Evolutionary conservation across 345 rosid genomes (phyloP), one percentile per base, ranked within the genome.

Genomic region (Schrenkiella parvula): DNA sequence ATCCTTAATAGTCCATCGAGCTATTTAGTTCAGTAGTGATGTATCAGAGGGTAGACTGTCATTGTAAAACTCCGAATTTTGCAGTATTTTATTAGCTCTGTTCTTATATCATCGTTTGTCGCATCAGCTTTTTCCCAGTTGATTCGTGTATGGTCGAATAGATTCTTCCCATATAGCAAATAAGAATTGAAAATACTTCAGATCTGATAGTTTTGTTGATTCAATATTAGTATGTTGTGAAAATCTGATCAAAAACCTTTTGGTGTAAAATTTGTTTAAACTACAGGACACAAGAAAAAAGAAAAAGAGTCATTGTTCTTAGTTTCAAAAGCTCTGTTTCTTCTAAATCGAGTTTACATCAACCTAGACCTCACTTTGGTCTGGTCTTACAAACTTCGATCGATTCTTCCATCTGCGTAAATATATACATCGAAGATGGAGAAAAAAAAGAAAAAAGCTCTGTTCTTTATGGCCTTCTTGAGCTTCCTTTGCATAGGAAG

Each of bases 341-440:
- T 28, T 62, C 69, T 46, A 32, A 8, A 53, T 22, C 39, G 2
- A 63, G 37, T 19, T 44, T 22, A 26, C 71, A 56, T 56, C 58
- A 73, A 73, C 71, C 64, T 25, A 72, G 46, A 35, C 50, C 58
- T 11, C 46, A 64, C 38, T 32, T 42, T 48, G 14, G 35, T 51
- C 42, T 32, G 13, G 22, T 50, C 59, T 46, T 57, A 47, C 67
- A 66, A 66, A 66, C 78, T 66, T 66, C 78, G 23, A 67, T 51
- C 13, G 55, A 59, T 50, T 38, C 67, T 73, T 67, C 73, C 17
- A 74, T 67, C 68, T 59, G 21, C 68, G 68, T 67, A 74, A 74
- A 74, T 67, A 74, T 67, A 34, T 74, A 74, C 78, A 74, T 74
- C 62, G 55, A 39, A 15, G 68, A 74, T 74, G 23, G 63, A 74